Evolutionary conservation across 1,284 basidiomycete species (phyloP).

Genomic region (Cryptococcus neoformans): DNA sequence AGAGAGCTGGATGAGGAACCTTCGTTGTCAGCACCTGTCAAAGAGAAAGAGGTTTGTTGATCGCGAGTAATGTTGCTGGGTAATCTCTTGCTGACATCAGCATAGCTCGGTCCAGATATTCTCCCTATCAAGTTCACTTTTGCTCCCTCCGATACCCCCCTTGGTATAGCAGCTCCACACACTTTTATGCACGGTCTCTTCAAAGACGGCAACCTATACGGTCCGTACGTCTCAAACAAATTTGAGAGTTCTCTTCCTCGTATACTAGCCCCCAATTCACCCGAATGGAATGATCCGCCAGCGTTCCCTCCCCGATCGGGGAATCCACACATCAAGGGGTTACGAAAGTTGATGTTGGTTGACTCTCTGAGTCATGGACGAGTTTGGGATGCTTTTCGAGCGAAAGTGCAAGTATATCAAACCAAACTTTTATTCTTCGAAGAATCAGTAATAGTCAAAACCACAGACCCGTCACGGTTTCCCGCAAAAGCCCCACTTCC

Average conservation of each 20-base stretch:
- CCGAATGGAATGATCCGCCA: neutral
- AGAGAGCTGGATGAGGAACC: too few relatives aligned
- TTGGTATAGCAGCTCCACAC: neutral
- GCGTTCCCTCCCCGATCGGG: neutral
- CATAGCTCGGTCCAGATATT: neutral
- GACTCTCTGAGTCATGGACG: neutral
- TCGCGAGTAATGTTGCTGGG: too few relatives aligned
- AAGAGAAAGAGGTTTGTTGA: too few relatives aligned
- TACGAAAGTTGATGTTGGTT: neutral
- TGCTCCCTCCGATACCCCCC: neutral
- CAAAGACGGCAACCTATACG: neutral
- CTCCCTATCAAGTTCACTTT: neutral
- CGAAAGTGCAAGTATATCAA: neutral
- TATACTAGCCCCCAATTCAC: neutral
- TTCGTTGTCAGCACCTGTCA: too few relatives aligned
- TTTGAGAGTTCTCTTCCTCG: neutral
- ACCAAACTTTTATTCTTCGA: neutral
- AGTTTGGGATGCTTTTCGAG: neutral
- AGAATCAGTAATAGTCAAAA: neutral
- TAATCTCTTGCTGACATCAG: neutral
- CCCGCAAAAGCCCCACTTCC: neutral
- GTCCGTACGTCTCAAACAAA: neutral
- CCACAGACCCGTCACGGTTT: neutral
- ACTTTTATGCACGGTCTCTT: neutral
- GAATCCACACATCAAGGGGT: neutral